Evolutionary conservation across 2,329 filamentous ascomycete genomes (phyloP), one percentile per base, ranked within the genome.

Genomic region (Epichloe uncinata): DNA sequence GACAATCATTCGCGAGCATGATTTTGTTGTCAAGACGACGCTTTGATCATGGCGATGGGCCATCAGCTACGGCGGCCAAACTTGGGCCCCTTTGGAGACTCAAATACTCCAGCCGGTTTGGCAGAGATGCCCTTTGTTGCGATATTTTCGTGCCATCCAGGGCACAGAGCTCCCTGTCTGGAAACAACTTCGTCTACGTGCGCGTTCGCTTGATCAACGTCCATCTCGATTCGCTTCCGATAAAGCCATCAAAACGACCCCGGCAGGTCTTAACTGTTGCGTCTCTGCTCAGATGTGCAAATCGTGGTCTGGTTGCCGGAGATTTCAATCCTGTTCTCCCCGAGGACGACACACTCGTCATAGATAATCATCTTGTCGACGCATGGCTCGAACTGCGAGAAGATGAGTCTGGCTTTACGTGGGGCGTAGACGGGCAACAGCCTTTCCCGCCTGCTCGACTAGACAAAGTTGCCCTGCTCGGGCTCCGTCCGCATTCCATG

Each of bases 251-350:
- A 15, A 52, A 47, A 4, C 61, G 67, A 4, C 63, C 61, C 0
- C 48, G 50, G 1, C 66, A 69, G 49, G 38, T 69, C 1, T 54
- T 56, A 0, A 59, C 63, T 13, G 52, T 58, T 2, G 54, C 60
- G 0, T 50, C 49, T 4, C 52, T 64, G 12, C 53, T 70, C 3
- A 56, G 52, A 22, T 53, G 54, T 13, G 51, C 58, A 3, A 60
- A 57, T 1, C 54, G 51, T 22, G 67, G 66, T 0, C 42, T 70
- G 4, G 58, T 69, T 2, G 66, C 67, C 3, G 68, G 68, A 11
- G 66, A 70, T 48, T 70, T 70, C 51, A 69, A 70, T 48, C 62
- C 64, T 2, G 61, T 68, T 3, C 54, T 66, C 3, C 59, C 62
- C 0, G 61, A 65, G 42, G 68, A 71, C 47, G 52, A 53, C 3